These are phyloP conservation scores for Zoysia pacifica DNA, from an alignment of 176 grass and related monocot species.

Conservation along the genomic window DNA sequence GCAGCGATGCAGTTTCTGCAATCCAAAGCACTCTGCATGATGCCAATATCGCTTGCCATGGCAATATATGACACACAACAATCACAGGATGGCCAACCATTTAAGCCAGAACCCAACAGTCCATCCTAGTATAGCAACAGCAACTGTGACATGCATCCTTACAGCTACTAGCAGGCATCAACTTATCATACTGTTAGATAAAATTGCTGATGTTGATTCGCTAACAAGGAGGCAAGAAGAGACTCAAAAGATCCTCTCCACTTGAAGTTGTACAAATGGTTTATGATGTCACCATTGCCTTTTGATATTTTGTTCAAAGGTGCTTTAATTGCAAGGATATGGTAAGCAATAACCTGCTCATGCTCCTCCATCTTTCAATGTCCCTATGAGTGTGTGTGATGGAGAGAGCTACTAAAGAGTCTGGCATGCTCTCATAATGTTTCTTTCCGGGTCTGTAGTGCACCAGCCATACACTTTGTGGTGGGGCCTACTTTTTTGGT, in stretches of 20 bases:
- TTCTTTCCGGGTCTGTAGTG: constrained; percentile 75
- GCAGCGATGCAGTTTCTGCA: constrained; percentile 98
- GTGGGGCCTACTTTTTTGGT: constrained; percentile 66
- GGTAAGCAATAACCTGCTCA: constrained; percentile 68
- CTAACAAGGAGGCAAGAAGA: constrained; percentile 64
- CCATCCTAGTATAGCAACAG: constrained; percentile 67
- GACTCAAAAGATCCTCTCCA: constrained; percentile 70
- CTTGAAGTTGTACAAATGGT: constrained; percentile 62
- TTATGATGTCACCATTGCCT: constrained; percentile 71
- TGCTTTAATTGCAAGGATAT: constrained; percentile 70
- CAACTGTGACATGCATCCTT: constrained; percentile 37
- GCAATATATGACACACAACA: constrained; percentile 93
- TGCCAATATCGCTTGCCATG: constrained; percentile 96
- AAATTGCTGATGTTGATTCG: constrained; percentile 44
- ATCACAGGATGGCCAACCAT: constrained; percentile 63
- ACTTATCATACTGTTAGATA: constrained; percentile 55
- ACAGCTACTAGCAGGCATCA: constrained; percentile 40
- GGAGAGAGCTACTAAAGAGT: constrained; percentile 61
- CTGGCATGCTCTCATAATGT: constrained; percentile 59
- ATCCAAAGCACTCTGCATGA: constrained; percentile 98
- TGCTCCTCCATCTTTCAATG: constrained; percentile 67
- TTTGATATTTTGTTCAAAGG: constrained; percentile 75
- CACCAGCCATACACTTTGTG: constrained; percentile 84
- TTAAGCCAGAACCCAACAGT: constrained; percentile 93
- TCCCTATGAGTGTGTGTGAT: constrained; percentile 65